Base-by-base conservation (phyloP, 2,329 filamentous ascomycete species). In the Monilinia vaccinii-corymbosi region DNA sequence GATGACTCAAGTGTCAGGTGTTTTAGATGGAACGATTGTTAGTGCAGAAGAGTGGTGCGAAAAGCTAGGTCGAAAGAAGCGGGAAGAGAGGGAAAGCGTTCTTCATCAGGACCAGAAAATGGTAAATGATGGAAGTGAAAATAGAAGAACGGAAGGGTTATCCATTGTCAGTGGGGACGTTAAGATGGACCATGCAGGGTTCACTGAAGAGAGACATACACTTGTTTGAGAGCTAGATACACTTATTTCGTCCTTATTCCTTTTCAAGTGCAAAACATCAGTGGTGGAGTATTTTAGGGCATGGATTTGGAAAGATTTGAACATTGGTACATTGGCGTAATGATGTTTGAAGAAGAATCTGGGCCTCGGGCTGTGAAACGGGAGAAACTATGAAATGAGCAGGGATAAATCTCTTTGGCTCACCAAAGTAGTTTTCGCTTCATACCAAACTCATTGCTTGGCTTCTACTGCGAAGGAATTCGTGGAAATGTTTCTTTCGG, bases 21-120 rank as follows among this genome's bases (percentile, higher is more conserved):
- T 97, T 2, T 81, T 97, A 10, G 89, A 95, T 66, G 88, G 91
- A 57, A 97, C 94, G 0, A 88, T 97, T 57, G 82, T 89, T 59
- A 94, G 89, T 68, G 94, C 94, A 0, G 93, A 97, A 73, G 84
- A 87, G 67, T 97, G 94, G 94, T 89, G 93, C 65, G 88, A 92
- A 61, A 80, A 86, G 23, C 78, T 96, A 61, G 89, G 88, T 13
- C 78, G 65, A 23, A 70, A 70, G 44, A 71, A 69, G 60, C 63
- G 66, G 44, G 70, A 69, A 60, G 70, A 69, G 38, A 60, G 60
- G 8, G 68, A 71, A 49, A 53, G 47, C 1, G 62, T 60, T 31
- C 45, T 42, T 40, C 34, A 11, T 18, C 36, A 14, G 28, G 28
- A 58, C 25, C 16, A 44, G 38, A 58, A 52, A 14, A 32, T 13